phyloP scores from a whole-genome alignment of 345 rosid genomes.

The Linum trigynum region DNA sequence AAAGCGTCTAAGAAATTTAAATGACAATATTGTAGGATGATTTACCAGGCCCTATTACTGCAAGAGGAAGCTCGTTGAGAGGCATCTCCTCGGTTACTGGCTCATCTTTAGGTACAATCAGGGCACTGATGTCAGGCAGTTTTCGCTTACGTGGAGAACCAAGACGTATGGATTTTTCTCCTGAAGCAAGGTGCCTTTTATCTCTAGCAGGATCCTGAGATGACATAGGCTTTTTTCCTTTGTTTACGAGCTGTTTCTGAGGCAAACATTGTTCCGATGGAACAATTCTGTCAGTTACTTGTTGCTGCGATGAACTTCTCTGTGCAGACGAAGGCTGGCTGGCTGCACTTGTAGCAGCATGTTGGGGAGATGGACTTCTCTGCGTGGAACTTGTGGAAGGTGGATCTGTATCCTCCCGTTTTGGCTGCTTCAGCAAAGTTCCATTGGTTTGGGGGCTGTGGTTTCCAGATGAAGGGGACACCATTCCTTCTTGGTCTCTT shows the following conservation, averaged over 20 bases:
- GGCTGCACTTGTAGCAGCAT: constrained; percentile 6
- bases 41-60: constrained; percentile 46
- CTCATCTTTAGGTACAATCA: constrained; percentile 48
- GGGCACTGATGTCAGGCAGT: constrained; percentile 10
- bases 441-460: constrained; percentile 21
- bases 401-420: constrained; percentile 28
- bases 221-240: constrained; percentile 39
- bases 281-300: neutral
- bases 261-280: constrained; percentile 13
- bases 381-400: constrained; percentile 16
- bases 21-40: neutral
- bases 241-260: constrained; percentile 15
- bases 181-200: constrained; percentile 12
- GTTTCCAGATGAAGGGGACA: constrained; percentile 17
- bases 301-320: constrained; percentile 8
- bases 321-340: constrained; percentile 17
- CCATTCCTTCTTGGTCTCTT: constrained; percentile 37
- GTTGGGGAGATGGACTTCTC: constrained; percentile 8
- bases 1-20: neutral
- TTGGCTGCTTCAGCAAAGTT: constrained; percentile 20
- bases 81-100: constrained; percentile 37
- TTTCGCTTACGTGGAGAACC: constrained; percentile 12
- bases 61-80: constrained; percentile 33
- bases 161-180: constrained; percentile 16
- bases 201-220: constrained; percentile 17